Evolutionary conservation across 176 grass and related monocot genomes (phyloP).

Genomic region (Luzula sylvatica): DNA sequence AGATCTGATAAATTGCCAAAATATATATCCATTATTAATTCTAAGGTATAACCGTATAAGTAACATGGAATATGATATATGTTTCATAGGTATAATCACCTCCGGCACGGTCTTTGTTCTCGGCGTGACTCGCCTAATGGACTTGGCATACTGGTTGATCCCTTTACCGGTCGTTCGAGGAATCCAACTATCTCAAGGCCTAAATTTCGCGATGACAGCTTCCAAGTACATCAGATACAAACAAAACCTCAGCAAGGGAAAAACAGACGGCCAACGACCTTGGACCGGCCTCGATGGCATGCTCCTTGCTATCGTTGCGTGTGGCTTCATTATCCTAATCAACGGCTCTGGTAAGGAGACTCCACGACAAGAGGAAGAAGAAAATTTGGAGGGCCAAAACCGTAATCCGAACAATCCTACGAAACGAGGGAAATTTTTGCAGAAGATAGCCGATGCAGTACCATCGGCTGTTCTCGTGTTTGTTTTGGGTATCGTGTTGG

Average conservation of each 20-base stretch:
- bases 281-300: slow-evolving; percentile 76
- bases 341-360: slow-evolving; percentile 48
- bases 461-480: slow-evolving; percentile 77
- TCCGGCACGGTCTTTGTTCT: slow-evolving; percentile 50
- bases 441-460: slow-evolving; percentile 8
- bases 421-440: not conserved
- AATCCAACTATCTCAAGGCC: slow-evolving; percentile 82
- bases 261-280: slow-evolving; percentile 20
- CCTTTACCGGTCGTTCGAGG: slow-evolving; percentile 81
- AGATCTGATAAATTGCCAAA: not conserved
- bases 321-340: slow-evolving; percentile 57
- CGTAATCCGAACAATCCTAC: not conserved
- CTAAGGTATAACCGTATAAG: no score
- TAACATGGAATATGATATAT: no score
- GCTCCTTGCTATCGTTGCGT: slow-evolving; percentile 38
- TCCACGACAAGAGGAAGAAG: not conserved
- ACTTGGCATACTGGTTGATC: slow-evolving; percentile 54
- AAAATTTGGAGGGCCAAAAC: not conserved
- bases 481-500: slow-evolving; percentile 53
- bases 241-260: slow-evolving; percentile 54
- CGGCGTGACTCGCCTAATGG: slow-evolving; percentile 67
- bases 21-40: no score
- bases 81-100: slow-evolving; percentile 60
- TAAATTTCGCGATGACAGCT: slow-evolving; percentile 71
- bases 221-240: slow-evolving; percentile 81